A percentile compares a stretch with the other conserved stretches of the same genome.
Conservation (phyloP, 2,329 filamentous ascomycete genomes). For the Cercospora brassicicola region DNA sequence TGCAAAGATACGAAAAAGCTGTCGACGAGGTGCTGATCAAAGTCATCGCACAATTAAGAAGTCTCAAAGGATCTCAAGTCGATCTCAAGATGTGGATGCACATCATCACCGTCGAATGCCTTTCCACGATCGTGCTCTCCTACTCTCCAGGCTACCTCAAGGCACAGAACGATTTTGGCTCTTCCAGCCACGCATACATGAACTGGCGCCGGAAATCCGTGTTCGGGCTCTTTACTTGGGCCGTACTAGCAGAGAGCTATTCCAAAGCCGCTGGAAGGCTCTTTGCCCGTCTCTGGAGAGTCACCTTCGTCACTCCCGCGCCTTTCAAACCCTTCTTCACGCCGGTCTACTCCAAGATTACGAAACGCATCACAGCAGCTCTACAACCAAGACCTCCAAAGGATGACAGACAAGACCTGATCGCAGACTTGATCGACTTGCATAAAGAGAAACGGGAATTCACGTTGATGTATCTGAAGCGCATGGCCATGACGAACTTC, state of each 20-base stretch:
- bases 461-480: conserved; percentile 20
- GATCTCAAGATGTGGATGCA: conserved; percentile 27
- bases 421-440: conserved; percentile 20
- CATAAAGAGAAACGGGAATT: conserved; percentile 25
- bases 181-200: conserved; percentile 20
- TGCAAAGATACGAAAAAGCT: conserved; percentile 19
- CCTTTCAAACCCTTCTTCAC: conserved; percentile 24
- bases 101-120: conserved; percentile 24
- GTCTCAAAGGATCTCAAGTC: conserved; percentile 10
- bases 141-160: conserved; percentile 24
- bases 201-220: conserved; percentile 25
- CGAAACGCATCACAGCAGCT: conserved; percentile 19
- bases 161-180: conserved; percentile 21
- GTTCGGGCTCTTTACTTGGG: conserved; percentile 23
- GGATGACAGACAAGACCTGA: conserved; percentile 17
- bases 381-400: conserved; percentile 12
- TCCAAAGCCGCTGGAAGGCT: conserved; percentile 16
- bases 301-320: conserved; percentile 18
- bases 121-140: conserved; percentile 20
- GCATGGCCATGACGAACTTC: conserved; percentile 27
- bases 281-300: conserved; percentile 18
- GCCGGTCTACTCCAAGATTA: conserved; percentile 18
- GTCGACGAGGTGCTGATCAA: conserved; percentile 20
- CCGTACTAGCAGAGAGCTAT: conserved; percentile 23
- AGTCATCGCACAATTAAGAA: conserved; percentile 13